Evolutionary conservation across 331 rosid genomes (phyloP), one percentile per base, ranked within the genome.

Genomic region (Cydonia oblonga): DNA sequence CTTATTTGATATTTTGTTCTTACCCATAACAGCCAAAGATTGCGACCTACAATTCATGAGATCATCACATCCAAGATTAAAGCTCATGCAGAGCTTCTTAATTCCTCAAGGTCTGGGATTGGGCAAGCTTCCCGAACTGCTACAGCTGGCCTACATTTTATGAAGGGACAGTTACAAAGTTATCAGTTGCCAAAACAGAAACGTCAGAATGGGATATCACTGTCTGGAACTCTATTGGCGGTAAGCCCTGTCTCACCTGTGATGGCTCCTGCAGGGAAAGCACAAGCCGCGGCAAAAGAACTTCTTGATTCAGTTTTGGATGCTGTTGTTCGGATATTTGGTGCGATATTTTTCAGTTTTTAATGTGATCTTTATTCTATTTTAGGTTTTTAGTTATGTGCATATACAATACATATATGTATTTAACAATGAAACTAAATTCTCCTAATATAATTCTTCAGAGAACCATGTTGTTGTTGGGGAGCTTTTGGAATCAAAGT

Each of bases 391-490:
- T 52, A 9, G 46, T 24, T 7, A 51, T 51, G 56, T 46, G 53
- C n/a, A 46, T 46, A 46, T 46, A 9, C 6, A 9, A 49, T 49
- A 14, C 7, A 6, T 78, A 26, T 57, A 13, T 23, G 18, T 18
- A 22, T 33, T 29, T 11, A 19, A 68, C 76, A 29, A 58, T 75
- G 49, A 76, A 60, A 68, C 70, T 73, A 65, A 75, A 62, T 26
- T 32, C 70, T 38, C 64, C 65, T 11, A 7, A 11, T 72, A 64
- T 84, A 69, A 38, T 46, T 74, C 29, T 79, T 69, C 80, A 95
- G 98, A 91, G 86, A 95, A 95, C 82, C 99, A 95, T 83, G 96
- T 95, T 65, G 53, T 89, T 82, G 96, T 91, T 35, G 99, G 99
- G 64, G 97, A 91, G 87, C 87, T 95, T 79, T 73, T 91, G 79